phyloP scores from a whole-genome alignment of 371 early-diverging fungal genomes.

The Synchytrium microbalum region DNA sequence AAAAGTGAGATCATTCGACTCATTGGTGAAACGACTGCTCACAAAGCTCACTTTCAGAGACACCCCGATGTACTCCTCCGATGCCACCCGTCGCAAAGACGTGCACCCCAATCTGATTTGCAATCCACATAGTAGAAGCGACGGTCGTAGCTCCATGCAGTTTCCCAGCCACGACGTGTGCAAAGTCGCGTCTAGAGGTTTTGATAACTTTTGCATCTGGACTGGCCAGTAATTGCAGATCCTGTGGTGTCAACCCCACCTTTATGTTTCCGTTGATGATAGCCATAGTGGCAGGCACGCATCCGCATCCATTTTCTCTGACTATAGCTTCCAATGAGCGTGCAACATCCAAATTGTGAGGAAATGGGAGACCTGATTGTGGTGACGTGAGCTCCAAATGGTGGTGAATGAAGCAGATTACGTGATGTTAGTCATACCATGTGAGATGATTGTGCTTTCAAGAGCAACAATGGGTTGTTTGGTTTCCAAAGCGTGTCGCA shows the following conservation, averaged over 20 bases:
- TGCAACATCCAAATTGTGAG: slow-evolving; percentile 81
- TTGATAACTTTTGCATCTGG: slow-evolving; percentile 60
- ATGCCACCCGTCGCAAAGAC: slow-evolving; percentile 96
- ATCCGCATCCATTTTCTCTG: slow-evolving; percentile 56
- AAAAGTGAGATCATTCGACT: not conserved
- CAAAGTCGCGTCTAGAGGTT: slow-evolving; percentile 77
- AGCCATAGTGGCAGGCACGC: slow-evolving; percentile 86
- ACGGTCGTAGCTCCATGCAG: slow-evolving; percentile 81
- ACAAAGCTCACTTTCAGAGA: slow-evolving; percentile 57
- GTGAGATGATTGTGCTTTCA: slow-evolving; percentile 89
- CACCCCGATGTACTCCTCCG: slow-evolving; percentile 91
- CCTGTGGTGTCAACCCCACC: slow-evolving; percentile 50
- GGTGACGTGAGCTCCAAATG: not conserved
- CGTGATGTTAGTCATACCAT: slow-evolving; percentile 48
- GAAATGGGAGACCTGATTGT: slow-evolving; percentile 79
- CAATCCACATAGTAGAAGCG: slow-evolving; percentile 77
- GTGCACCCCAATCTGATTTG: slow-evolving; percentile 72
- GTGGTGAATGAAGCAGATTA: not conserved
- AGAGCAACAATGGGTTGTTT: slow-evolving; percentile 67
- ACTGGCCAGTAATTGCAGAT: slow-evolving; percentile 59
- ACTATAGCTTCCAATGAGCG: slow-evolving; percentile 67
- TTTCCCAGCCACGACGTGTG: slow-evolving; percentile 45
- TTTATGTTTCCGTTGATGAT: slow-evolving; percentile 74
- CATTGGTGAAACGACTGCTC: slow-evolving; percentile 9
- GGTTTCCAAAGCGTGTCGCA: slow-evolving; percentile 5